Conservation (phyloP, 352 stramenopile species). For the Pythium oligandrum region DNA sequence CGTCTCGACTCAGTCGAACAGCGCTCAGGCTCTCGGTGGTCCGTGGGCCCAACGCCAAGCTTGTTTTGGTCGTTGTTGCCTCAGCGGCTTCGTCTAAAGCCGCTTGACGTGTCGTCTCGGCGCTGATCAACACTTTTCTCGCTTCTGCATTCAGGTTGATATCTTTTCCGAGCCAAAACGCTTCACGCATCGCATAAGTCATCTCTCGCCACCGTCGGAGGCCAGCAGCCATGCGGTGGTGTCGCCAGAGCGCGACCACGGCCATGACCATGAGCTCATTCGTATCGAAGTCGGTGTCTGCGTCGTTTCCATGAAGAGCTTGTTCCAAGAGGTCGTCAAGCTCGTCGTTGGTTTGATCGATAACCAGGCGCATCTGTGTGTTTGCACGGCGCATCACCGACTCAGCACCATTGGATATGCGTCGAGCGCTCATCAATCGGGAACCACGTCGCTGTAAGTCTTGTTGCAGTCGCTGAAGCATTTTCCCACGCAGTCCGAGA, state of each 20-base stretch:
- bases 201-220: constrained; percentile 5
- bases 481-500: constrained; percentile 2
- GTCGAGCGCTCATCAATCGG: not conserved
- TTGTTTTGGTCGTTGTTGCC: not conserved
- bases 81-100: not conserved
- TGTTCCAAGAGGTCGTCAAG: no score
- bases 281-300: constrained; percentile 1
- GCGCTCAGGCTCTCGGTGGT: not conserved
- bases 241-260: constrained; percentile 5
- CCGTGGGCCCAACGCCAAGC: not conserved
- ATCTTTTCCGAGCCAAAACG: constrained; percentile 1
- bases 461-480: constrained; percentile 8
- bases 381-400: not conserved
- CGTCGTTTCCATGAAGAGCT: no score
- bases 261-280: not conserved
- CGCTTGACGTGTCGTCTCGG: constrained; percentile 20
- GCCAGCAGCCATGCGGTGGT: not conserved
- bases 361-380: not conserved
- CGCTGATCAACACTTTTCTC: constrained; percentile 18
- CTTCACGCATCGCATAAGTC: not conserved
- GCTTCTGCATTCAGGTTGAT: constrained; percentile 15
- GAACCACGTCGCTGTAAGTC: constrained; percentile 4
- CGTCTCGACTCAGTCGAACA: constrained; percentile 8
- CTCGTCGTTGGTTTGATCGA: no score
- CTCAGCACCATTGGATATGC: constrained; percentile 3